Evolutionary conservation across 345 rosid species (phyloP).

Genomic region (Rhodamnia rubescens): DNA sequence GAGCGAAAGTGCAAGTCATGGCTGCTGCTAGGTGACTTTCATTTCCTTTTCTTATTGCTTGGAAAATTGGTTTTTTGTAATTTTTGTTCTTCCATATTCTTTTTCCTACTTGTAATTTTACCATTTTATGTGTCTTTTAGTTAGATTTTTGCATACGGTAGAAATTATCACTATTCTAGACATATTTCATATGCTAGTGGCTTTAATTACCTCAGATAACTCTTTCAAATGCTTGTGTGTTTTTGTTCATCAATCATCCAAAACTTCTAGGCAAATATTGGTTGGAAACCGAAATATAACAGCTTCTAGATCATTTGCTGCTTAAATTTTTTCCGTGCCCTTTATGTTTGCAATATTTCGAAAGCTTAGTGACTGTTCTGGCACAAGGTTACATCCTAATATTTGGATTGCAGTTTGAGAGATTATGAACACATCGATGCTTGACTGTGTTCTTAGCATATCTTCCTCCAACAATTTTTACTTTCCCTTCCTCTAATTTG

Average conservation of each 20-base stretch:
- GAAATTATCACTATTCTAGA: background rate
- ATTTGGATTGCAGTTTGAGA: too few species aligned
- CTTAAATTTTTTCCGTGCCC: background rate
- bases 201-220: background rate
- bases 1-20: constrained; percentile 90
- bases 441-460: background rate
- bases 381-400: too few species aligned
- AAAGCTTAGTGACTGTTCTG: background rate
- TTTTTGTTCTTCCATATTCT: background rate
- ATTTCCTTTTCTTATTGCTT: background rate
- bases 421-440: background rate
- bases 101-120: background rate
- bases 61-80: background rate
- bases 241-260: background rate
- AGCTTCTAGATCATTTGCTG: background rate
- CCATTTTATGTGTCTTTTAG: background rate
- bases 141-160: background rate
- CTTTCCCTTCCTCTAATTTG: background rate
- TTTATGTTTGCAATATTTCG: background rate
- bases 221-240: background rate
- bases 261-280: background rate
- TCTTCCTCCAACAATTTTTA: background rate
- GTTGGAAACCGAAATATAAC: background rate
- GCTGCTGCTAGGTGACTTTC: constrained; percentile 70
- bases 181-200: background rate